Percentiles rank a stretch among this genome's conserved stretches.
These are phyloP conservation scores for Scedosporium minutisporum DNA, from an alignment of 2,329 filamentous ascomycete genomes.

Conservation along the genomic window DNA sequence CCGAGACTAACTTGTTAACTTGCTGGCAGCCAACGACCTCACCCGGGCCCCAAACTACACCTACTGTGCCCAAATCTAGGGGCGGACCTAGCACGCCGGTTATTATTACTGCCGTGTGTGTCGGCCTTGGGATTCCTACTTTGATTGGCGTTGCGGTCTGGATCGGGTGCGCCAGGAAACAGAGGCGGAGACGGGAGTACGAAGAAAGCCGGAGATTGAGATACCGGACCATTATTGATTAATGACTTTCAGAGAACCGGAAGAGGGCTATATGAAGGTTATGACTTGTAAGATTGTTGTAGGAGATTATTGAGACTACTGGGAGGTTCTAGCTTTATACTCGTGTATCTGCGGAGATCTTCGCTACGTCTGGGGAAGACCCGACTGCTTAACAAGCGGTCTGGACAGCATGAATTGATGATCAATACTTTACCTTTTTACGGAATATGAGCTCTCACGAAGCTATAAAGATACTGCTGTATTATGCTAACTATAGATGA, in stretches of 20 bases:
- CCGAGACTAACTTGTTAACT: not conserved
- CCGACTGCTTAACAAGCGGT: not conserved
- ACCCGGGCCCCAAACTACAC: not conserved
- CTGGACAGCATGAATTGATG: not conserved
- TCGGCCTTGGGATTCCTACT: slow-evolving; percentile 6
- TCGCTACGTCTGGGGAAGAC: not conserved
- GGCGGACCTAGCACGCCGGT: not conserved
- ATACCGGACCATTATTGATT: slow-evolving; percentile 4
- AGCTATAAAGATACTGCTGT: not conserved
- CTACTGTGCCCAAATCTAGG: not conserved
- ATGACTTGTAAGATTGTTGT: not conserved
- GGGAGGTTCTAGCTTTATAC: too few relatives aligned
- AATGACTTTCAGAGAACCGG: not conserved
- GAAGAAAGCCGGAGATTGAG: slow-evolving; percentile 1
- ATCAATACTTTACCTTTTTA: not conserved
- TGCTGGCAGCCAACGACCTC: not conserved
- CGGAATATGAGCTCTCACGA: not conserved
- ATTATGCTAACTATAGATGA: not conserved
- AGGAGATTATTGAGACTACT: not conserved
- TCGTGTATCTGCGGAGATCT: not conserved
- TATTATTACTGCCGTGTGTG: slow-evolving; percentile 3
- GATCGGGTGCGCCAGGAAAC: slow-evolving; percentile 7
- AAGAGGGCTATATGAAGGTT: not conserved
- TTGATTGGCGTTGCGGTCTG: slow-evolving; percentile 3
- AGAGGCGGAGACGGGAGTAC: slow-evolving; percentile 2